Conservation (phyloP, 2,329 filamentous ascomycete species). For the Grosmannia serpens region DNA sequence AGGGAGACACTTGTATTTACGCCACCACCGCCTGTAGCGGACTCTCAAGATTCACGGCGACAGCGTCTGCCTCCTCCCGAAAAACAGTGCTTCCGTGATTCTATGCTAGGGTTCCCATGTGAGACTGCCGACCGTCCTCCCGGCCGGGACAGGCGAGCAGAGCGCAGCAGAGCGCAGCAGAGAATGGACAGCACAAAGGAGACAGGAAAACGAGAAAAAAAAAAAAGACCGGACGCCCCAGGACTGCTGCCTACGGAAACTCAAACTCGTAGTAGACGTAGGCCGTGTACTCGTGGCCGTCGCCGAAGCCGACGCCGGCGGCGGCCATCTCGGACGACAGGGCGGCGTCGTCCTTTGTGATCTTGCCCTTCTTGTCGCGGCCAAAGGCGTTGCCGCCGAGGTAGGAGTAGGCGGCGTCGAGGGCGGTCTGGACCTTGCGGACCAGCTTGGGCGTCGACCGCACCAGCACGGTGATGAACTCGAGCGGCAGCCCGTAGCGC, state of each 20-base stretch:
- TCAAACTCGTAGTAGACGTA: conserved; percentile 97
- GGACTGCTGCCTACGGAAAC: conserved; percentile 45
- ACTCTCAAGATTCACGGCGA: not conserved
- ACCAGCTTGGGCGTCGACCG: conserved; percentile 75
- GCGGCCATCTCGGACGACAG: conserved; percentile 75
- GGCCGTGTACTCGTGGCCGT: conserved; percentile 78
- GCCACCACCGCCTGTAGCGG: no score
- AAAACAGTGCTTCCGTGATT: not conserved
- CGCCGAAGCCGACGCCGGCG: conserved; percentile 53
- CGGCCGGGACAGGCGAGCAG: no score
- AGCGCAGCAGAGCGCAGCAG: not conserved
- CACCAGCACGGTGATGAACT: conserved; percentile 76
- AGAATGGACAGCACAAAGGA: not conserved
- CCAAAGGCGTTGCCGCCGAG: conserved; percentile 90
- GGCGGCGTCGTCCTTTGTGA: conserved; percentile 78
- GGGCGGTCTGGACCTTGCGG: conserved; percentile 64
- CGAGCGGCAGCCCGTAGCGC: conserved; percentile 81
- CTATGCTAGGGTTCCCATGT: not conserved
- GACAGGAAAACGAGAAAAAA: not conserved
- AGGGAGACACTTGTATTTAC: no score
- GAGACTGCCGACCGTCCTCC: no score
- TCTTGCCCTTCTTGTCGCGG: conserved; percentile 83
- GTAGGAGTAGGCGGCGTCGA: conserved; percentile 82
- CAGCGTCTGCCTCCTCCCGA: no score
- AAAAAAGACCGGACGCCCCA: not conserved